A percentile compares a stretch with the other conserved stretches of the same genome.
phyloP scores from a whole-genome alignment of 2,329 filamentous ascomycete species.

The Diaporthe capsici region DNA sequence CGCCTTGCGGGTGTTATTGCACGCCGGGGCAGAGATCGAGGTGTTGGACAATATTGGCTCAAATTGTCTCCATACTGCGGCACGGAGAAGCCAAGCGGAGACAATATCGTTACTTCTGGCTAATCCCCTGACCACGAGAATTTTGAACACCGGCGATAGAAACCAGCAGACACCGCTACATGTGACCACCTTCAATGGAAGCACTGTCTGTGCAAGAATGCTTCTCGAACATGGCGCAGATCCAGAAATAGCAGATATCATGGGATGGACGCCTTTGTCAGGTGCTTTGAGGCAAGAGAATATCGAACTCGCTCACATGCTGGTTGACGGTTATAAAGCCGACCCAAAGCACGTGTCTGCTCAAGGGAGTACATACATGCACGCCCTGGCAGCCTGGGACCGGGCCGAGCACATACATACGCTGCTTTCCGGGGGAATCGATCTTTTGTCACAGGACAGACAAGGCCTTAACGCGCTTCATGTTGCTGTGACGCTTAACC shows the following conservation, averaged over 20 bases:
- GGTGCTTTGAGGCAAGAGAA: not conserved
- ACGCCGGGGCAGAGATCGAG: not conserved
- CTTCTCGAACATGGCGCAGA: not conserved
- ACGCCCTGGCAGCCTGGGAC: not conserved
- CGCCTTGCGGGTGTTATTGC: not conserved
- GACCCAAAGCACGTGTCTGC: not conserved
- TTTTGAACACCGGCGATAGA: not conserved
- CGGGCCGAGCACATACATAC: not conserved
- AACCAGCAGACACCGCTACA: not conserved
- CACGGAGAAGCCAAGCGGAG: not conserved
- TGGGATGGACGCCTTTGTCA: not conserved
- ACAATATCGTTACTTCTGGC: not conserved
- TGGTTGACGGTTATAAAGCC: not conserved
- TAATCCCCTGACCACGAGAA: not conserved
- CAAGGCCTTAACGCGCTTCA: not conserved
- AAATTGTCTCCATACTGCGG: not conserved
- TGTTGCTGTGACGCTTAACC: not conserved
- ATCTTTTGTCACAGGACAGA: not conserved
- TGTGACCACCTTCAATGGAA: not conserved
- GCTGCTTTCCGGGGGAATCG: not conserved
- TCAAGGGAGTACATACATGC: accelerated
- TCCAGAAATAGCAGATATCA: not conserved
- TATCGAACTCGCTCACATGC: not conserved
- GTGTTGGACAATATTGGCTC: not conserved
- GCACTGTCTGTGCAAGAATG: not conserved